Evolutionary conservation across 164 flowering plant species (phyloP), one percentile per base, ranked within the genome.

Genomic region (Cinnamomum chago): DNA sequence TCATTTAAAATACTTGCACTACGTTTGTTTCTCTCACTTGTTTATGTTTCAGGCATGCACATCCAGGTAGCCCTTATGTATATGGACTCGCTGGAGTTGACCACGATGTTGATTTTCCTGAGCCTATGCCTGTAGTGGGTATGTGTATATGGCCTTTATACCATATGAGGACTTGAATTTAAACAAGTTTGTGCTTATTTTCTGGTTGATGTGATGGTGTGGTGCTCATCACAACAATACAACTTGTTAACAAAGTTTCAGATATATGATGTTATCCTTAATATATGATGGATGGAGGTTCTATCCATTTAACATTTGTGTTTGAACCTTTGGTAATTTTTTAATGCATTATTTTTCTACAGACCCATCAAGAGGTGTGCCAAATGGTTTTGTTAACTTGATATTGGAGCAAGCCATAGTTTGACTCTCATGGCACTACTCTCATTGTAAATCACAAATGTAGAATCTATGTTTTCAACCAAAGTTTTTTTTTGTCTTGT

Each of bases 51-150:
- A 95, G 99, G 84, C 99, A 95, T 85, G 99, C 99, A 80, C 97
- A 92, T 87, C 99, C 99, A 24, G 99, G 98, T 12, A 92, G 91
- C 82, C 99, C 99, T 5, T 95, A 95, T 82, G 96, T 95, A n/a
- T 90, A 85, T 89, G 99, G 99, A 76, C 98, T 92, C 76, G 96
- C 90, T 79, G 98, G 89, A 58, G 88, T 81, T 79, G 92, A 93
- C 74, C 90, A 86, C 79, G 97, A 95, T 82, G 90, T 95, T 73
- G 99, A 93, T 60, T 95, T 95, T 81, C 99, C 99, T 70, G 98
- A 93, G 67, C 99, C 99, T 74, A 93, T 95, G 97, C 99, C 97
- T 83, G 92, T 95, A 65, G 84, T 95, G 80, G 99, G 99, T 95
- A 93, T 72, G 83, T 17, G 28, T 18, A 28, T 5, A 14, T 67